Percentiles rank a stretch among this genome's conserved stretches.
Conservation (phyloP, 257 asterid genomes). For the Solanum sparsipilum region DNA sequence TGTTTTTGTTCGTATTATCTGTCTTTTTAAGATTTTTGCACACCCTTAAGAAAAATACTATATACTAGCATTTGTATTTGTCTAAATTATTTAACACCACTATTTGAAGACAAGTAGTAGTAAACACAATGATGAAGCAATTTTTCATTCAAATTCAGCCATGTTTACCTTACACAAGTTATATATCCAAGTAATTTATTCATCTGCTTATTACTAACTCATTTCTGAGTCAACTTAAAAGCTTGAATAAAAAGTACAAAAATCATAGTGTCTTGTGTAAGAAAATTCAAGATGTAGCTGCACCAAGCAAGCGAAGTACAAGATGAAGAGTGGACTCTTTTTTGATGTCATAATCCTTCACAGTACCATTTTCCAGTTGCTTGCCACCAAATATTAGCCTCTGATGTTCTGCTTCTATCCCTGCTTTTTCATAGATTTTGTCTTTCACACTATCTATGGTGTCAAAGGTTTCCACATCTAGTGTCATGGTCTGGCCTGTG, state of each 20-base stretch:
- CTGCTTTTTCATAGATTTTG: background rate
- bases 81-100: background rate
- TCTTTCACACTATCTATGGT: background rate
- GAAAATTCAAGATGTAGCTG: background rate
- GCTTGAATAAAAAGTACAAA: background rate
- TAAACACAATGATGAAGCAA: background rate
- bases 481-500: background rate
- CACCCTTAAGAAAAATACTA: background rate
- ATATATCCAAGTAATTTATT: background rate
- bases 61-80: too few species aligned
- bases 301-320: background rate
- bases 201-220: background rate
- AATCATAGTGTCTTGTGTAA: background rate
- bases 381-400: background rate
- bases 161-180: too few species aligned
- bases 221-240: background rate
- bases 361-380: background rate
- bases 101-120: background rate
- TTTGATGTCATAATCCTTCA: background rate
- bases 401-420: background rate
- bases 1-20: background rate
- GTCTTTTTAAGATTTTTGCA: background rate
- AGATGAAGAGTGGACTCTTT: background rate
- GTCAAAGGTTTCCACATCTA: background rate
- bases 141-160: too few species aligned